Conservation (phyloP, 202 grass and related monocot species). For the Setaria italica region DNA sequence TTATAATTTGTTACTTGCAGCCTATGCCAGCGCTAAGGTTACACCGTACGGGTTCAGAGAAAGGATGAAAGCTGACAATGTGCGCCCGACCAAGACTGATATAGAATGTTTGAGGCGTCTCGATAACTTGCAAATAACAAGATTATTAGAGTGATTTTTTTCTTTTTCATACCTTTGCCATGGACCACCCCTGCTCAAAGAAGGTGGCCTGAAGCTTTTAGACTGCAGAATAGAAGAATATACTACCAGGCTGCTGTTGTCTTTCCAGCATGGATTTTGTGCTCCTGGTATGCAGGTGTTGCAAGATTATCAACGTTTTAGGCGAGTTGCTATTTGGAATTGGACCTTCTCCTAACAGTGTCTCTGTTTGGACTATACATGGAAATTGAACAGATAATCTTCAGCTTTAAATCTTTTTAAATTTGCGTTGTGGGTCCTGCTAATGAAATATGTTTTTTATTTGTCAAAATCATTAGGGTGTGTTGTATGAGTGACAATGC, state of each 20-base stretch:
- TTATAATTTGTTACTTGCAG: slow-evolving; percentile 71
- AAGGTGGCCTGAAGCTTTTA: not conserved
- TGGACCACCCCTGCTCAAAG: not conserved
- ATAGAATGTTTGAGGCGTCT: slow-evolving; percentile 42
- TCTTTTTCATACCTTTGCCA: not conserved
- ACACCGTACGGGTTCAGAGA: slow-evolving; percentile 69
- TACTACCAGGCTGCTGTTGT: not conserved
- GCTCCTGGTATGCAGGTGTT: not conserved
- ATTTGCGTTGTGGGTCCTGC: too few relatives aligned
- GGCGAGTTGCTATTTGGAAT: not conserved
- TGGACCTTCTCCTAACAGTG: not conserved
- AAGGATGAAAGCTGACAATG: slow-evolving; percentile 73
- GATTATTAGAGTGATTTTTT: not conserved
- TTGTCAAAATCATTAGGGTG: too few relatives aligned
- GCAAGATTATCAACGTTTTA: not conserved
- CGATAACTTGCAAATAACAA: slow-evolving; percentile 34
- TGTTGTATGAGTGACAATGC: too few relatives aligned
- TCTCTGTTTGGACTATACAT: too few relatives aligned
- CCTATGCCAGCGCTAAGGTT: slow-evolving; percentile 70
- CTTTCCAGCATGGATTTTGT: not conserved
- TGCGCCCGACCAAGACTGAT: slow-evolving; percentile 46
- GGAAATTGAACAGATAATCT: too few relatives aligned
- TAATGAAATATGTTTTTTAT: too few relatives aligned
- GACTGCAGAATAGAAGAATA: not conserved
- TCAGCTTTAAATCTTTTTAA: too few relatives aligned